Conservation (phyloP, 257 asterid species). For the Lycium barbarum region DNA sequence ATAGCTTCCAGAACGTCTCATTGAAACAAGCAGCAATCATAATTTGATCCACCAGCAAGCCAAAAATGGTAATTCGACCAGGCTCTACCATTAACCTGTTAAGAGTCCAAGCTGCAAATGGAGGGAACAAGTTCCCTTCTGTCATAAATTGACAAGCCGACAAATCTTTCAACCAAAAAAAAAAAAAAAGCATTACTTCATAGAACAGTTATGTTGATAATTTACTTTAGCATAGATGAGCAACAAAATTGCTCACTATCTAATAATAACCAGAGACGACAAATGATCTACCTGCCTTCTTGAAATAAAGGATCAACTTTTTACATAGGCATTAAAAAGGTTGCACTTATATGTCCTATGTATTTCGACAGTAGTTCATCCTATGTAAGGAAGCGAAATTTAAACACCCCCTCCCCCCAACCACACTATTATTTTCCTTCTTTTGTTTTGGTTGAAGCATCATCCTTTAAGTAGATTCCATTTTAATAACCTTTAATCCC, state of each 20-base stretch:
- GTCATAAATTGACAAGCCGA: not conserved
- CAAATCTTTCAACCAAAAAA: conserved; percentile 16
- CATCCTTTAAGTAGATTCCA: not conserved
- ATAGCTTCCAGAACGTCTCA: not conserved
- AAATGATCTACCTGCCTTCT: not conserved
- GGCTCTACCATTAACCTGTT: not conserved
- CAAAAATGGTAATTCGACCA: not conserved
- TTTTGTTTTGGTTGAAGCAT: not conserved
- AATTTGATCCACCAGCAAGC: not conserved
- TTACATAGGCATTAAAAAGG: not conserved
- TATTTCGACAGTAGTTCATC: not conserved
- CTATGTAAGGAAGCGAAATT: not conserved
- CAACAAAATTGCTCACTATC: not conserved
- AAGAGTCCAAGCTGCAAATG: conserved; percentile 8
- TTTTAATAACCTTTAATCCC: not conserved
- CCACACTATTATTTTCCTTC: not conserved
- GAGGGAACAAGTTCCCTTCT: not conserved
- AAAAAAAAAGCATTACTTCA: not conserved
- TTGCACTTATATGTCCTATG: not conserved
- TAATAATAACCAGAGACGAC: not conserved
- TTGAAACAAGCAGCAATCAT: conserved; percentile 8
- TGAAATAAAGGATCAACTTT: not conserved
- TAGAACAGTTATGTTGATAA: not conserved
- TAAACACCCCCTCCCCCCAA: not conserved
- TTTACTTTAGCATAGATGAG: not conserved